Percentiles rank a stretch among this genome's conserved stretches.
Evolutionary conservation across 1,284 basidiomycete species (phyloP).

Genomic region (Cronartium quercuum): DNA sequence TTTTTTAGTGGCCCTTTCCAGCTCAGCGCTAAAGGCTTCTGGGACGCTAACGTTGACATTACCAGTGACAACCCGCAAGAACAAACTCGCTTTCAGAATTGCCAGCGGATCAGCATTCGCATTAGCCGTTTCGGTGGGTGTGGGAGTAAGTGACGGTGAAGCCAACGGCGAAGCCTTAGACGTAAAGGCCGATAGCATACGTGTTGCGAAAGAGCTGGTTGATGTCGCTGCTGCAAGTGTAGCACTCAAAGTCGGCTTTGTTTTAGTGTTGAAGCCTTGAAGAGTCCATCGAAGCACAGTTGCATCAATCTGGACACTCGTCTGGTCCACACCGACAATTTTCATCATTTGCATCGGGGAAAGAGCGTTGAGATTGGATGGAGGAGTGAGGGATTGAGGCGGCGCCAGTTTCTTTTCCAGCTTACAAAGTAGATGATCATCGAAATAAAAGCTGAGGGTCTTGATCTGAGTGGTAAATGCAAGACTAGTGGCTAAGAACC

Average conservation of each 20-base stretch:
- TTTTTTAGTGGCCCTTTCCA: conserved; percentile 92
- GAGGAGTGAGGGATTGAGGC: conserved; percentile 59
- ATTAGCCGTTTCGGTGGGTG: conserved; percentile 10
- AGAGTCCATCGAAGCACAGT: conserved; percentile 49
- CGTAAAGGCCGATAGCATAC: conserved; percentile 58
- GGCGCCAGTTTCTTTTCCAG: conserved; percentile 65
- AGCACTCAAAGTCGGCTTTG: conserved; percentile 42
- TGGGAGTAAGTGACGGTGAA: conserved; percentile 40
- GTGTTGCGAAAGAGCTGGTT: conserved; percentile 66
- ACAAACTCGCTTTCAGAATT: conserved; percentile 61
- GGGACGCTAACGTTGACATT: conserved; percentile 69
- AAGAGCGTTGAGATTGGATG: conserved; percentile 53
- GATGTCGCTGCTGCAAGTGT: conserved; percentile 48
- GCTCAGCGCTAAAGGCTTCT: conserved; percentile 66
- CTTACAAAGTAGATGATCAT: conserved; percentile 68
- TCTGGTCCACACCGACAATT: conserved; percentile 58
- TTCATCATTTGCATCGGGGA: conserved; percentile 60
- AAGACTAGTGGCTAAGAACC: conserved; percentile 85
- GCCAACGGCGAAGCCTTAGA: conserved; percentile 48
- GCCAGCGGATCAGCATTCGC: conserved; percentile 56
- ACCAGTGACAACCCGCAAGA: conserved; percentile 74
- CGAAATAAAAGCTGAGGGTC: conserved; percentile 70
- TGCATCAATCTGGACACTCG: conserved; percentile 44
- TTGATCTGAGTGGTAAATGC: conserved; percentile 84
- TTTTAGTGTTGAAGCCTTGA: conserved; percentile 44